Base-by-base conservation (phyloP, 2,329 filamentous ascomycete species). In the Stagonosporopsis rhizophila region DNA sequence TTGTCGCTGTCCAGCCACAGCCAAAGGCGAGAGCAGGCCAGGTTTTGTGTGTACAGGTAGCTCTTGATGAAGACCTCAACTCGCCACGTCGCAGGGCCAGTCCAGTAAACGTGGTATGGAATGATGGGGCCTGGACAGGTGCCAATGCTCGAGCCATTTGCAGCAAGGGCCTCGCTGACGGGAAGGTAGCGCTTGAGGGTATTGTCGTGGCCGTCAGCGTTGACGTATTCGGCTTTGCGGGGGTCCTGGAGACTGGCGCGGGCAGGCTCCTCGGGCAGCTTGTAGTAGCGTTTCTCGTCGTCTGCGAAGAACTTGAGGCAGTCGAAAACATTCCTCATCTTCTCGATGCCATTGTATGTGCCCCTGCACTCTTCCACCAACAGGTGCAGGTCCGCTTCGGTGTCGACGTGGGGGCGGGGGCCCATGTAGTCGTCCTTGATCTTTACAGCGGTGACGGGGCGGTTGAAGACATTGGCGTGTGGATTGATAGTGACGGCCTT, bases 81-180 rank as follows among this genome's bases (percentile, higher is more conserved):
- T 39, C 83, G 75, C 83, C 83, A 85, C 3, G 82, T 84, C 3
- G 82, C 82, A 8, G 82, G 80, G 3, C 83, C 83, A 7, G 82
- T 83, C 83, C 83, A 85, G 77, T 84, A 85, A 25, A 80, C 79
- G 61, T 85, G 83, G 47, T 82, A 84, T 4, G 82, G 82, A 27
- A 84, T 77, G 59, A 84, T 82, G n/a, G 82, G 82, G 2, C 83
- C 83, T 38, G 81, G 76, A 59, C 83, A 85, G 23, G 78, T 76
- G n/a, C 82, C 82, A 34, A 80, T 75, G 9, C 68, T 75, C 2
- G 72, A 63, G 45, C 77, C 78, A 17, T 80, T 74, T 3, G 75
- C 68, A 2, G 73, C 56, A 8, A 70, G 60, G 2, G 75, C 75
- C 2, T 78, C 70, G 2, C 74, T 58, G 4, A 72, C 50, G 6